Evolutionary conservation across 306 rosid genomes (phyloP), one percentile per base, ranked within the genome.

Genomic region (Cucumis melo): DNA sequence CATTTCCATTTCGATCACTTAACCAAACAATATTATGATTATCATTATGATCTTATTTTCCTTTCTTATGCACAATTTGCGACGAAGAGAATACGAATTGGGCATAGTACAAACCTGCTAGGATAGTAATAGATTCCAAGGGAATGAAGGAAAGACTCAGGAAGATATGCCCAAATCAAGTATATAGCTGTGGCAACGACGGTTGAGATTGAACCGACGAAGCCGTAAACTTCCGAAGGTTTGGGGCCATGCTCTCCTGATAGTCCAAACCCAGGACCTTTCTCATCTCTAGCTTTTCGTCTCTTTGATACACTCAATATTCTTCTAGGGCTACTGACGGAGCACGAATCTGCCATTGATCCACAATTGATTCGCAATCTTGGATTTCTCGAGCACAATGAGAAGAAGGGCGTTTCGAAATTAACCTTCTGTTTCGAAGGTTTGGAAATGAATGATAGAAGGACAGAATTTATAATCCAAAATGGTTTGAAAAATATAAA

Each of bases 151-250:
- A 91, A 94, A 34, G 89, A 83, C 78, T 91, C 95, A 10, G 98
- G 98, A 84, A 87, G 88, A 81, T 94, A 91, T 27, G 98, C 98
- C 98, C 98, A 90, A 58, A 87, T 84, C 82, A 94, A 87, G 93
- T 89, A 90, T 66, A 92, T 79, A 86, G 82, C 99, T 94, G 90
- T 80, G 51, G 97, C 85, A 41, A 86, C 97, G 56, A 88, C 87
- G 27, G 92, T 87, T 10, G 94, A 86, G 81, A 91, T 93, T 62
- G 96, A 91, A 42, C 98, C 96, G 4, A 93, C 96, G 80, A 93
- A 91, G 48, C 98, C 97, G 34, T 93, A 93, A 79, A 90, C 96
- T 81, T 93, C 97, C 2, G 92, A 90, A 78, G 96, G 93, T 80
- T 91, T 93, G 65, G 91, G 94, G 39, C 97, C 96, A 75, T 89